Evolutionary conservation across 768 basidiomycete genomes (phyloP).

Genomic region (Hydnum rufescens): DNA sequence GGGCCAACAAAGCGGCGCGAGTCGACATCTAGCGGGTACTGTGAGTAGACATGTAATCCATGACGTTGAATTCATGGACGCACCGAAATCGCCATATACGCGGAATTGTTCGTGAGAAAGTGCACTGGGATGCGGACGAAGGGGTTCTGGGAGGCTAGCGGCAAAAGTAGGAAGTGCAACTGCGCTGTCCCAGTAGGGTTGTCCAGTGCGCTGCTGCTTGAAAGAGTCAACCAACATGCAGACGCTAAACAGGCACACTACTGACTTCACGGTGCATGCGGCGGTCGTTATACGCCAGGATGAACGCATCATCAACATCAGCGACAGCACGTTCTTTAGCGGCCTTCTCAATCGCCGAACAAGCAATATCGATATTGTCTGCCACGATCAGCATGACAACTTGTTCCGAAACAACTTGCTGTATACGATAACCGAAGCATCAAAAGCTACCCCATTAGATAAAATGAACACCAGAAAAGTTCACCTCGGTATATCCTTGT

Average conservation of each 20-base stretch:
- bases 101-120: conserved; percentile 61
- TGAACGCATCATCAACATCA: conserved; percentile 84
- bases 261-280: conserved; percentile 71
- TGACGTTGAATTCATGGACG: not conserved
- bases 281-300: conserved; percentile 59
- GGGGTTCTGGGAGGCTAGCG: conserved; percentile 60
- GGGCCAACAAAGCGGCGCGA: too few relatives aligned
- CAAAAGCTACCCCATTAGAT: too few relatives aligned
- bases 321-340: conserved; percentile 90
- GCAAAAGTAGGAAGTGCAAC: conserved; percentile 53
- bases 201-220: conserved; percentile 38
- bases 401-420: conserved; percentile 64
- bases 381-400: conserved; percentile 57
- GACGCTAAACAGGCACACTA: conserved; percentile 7
- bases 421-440: too few relatives aligned
- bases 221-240: not conserved
- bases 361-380: conserved; percentile 87
- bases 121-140: conserved; percentile 69
- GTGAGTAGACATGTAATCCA: not conserved
- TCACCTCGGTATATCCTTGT: conserved; percentile 83
- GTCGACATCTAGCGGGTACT: not conserved
- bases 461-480: conserved; percentile 11
- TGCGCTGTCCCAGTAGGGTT: conserved; percentile 78
- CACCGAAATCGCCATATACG: conserved; percentile 93
- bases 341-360: conserved; percentile 86